These are phyloP conservation scores for Coemansia sp. DNA, from an alignment of 192 early-diverging fungal species.

Conservation along the genomic window DNA sequence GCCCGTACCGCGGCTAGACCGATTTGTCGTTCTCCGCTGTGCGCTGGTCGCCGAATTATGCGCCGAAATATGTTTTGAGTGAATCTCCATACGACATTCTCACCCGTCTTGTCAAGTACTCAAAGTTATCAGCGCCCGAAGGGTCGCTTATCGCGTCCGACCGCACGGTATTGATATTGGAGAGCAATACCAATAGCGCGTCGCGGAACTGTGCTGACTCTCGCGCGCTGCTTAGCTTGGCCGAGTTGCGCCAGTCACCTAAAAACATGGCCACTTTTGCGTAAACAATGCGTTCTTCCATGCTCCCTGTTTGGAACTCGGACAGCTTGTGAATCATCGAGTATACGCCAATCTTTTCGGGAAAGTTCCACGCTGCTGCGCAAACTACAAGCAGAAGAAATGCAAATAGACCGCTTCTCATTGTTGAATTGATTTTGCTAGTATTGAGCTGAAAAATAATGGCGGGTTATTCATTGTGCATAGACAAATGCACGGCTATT, in stretches of 20 bases:
- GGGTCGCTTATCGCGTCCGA: constrained; percentile 30
- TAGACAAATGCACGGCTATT: too few relatives aligned
- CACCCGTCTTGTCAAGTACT: constrained; percentile 32
- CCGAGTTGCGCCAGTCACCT: constrained; percentile 26
- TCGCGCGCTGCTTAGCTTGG: constrained; percentile 19
- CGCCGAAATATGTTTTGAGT: constrained; percentile 20
- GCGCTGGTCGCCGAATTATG: constrained; percentile 4
- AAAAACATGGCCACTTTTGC: constrained; percentile 32
- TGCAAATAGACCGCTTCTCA: not conserved
- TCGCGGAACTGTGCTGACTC: constrained; percentile 31
- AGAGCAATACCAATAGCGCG: constrained; percentile 29
- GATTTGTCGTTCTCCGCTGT: too few relatives aligned
- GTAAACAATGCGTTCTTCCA: constrained; percentile 37
- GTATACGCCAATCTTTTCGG: constrained; percentile 37
- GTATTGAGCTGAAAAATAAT: too few relatives aligned
- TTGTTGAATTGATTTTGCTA: not conserved
- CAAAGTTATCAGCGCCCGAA: constrained; percentile 28
- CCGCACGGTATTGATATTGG: constrained; percentile 18
- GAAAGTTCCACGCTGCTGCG: constrained; percentile 18
- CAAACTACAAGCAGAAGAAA: constrained; percentile 12
- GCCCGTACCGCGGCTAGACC: too few relatives aligned
- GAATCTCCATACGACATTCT: constrained; percentile 29
- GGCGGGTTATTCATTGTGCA: too few relatives aligned
- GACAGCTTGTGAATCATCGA: constrained; percentile 30
- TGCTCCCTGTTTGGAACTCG: constrained; percentile 16